These are phyloP conservation scores for Alisma plantagoaquatica DNA, from an alignment of 106 monocot genomes.

Conservation along the genomic window DNA sequence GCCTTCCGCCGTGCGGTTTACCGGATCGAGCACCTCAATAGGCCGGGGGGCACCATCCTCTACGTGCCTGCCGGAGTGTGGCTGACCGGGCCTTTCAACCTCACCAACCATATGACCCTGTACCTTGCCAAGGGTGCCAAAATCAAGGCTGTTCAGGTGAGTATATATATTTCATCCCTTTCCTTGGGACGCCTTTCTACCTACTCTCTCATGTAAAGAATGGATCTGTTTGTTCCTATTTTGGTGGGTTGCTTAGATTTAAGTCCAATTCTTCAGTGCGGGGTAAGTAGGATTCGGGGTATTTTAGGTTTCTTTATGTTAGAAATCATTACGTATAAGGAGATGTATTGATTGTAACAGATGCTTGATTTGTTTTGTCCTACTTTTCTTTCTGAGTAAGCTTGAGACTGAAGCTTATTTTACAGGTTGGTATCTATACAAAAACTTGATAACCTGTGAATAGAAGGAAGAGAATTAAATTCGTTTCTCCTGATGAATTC, in stretches of 20 bases:
- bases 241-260: background rate
- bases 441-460: background rate
- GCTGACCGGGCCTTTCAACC: conserved; percentile 77
- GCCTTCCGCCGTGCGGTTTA: conserved; percentile 63
- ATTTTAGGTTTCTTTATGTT: too few species aligned
- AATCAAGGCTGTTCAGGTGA: conserved; percentile 69
- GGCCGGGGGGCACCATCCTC: conserved; percentile 46
- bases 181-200: background rate
- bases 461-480: background rate
- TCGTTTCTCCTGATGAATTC: too few species aligned
- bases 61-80: conserved; percentile 61
- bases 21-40: conserved; percentile 41
- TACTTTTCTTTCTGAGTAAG: background rate
- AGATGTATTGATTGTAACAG: too few species aligned
- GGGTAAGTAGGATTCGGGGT: too few species aligned
- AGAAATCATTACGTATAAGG: too few species aligned
- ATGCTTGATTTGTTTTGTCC: background rate
- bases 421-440: background rate
- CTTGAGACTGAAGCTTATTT: background rate
- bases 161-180: too few species aligned
- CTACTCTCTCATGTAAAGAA: background rate
- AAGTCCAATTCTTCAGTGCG: background rate
- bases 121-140: conserved; percentile 53
- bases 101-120: conserved; percentile 93
- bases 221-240: background rate